phyloP scores from a whole-genome alignment of 2,329 filamentous ascomycete genomes.

The Lithohypha guttulata region DNA sequence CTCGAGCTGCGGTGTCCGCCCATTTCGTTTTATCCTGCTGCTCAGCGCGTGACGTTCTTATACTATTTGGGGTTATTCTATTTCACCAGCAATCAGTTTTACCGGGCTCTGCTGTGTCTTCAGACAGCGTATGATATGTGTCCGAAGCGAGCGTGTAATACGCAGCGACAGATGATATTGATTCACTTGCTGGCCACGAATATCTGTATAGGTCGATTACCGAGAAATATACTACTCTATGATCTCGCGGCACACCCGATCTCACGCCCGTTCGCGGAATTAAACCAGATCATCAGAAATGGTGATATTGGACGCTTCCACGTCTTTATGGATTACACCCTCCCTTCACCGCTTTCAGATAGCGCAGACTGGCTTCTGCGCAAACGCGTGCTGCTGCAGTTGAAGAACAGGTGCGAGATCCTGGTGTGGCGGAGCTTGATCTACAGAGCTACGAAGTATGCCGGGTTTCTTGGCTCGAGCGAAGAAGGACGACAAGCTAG shows the following conservation, averaged over 20 bases:
- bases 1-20: constrained; percentile 76
- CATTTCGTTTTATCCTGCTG: constrained; percentile 67
- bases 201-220: constrained; percentile 74
- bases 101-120: constrained; percentile 62
- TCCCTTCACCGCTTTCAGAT: constrained; percentile 28
- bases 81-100: constrained; percentile 74
- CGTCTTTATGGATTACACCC: constrained; percentile 48
- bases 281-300: constrained; percentile 59
- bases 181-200: constrained; percentile 76
- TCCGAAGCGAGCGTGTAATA: constrained; percentile 37
- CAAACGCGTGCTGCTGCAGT: constrained; percentile 62
- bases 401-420: constrained; percentile 67
- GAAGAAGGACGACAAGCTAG: constrained; percentile 50
- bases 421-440: constrained; percentile 76
- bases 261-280: constrained; percentile 55
- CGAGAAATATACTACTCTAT: constrained; percentile 53
- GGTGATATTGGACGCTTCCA: constrained; percentile 70
- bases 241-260: constrained; percentile 60
- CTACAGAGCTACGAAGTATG: constrained; percentile 28
- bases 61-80: constrained; percentile 90
- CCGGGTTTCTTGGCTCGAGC: constrained; percentile 45
- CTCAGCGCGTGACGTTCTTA: constrained; percentile 81
- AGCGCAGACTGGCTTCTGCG: constrained; percentile 60
- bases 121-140: constrained; percentile 73
- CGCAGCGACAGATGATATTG: constrained; percentile 68